These are phyloP conservation scores for Leccinum fibrillosum DNA, from an alignment of 768 basidiomycete genomes.

Conservation along the genomic window DNA sequence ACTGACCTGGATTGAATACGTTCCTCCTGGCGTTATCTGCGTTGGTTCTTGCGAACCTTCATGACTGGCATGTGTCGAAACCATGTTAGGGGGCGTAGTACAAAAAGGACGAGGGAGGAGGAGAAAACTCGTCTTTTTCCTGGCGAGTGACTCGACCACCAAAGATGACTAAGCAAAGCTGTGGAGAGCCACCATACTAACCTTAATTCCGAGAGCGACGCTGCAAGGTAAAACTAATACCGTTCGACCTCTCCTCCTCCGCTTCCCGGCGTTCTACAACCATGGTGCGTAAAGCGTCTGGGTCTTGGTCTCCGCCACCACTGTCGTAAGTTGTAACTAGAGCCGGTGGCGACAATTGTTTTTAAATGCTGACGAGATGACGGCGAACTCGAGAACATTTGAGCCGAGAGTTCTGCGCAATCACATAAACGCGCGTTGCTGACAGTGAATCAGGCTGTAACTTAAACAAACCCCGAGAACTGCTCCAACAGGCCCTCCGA, in stretches of 20 bases:
- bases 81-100: constrained; percentile 20
- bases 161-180: constrained; percentile 23
- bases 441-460: neutral
- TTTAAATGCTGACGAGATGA: neutral
- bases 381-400: neutral
- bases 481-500: too few species aligned
- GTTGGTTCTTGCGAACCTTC: constrained; percentile 48
- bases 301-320: neutral
- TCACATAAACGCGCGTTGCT: neutral
- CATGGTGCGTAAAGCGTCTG: constrained; percentile 5
- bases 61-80: constrained; percentile 31
- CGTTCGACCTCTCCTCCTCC: neutral
- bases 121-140: constrained; percentile 6
- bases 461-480: too few species aligned
- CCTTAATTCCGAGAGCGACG: neutral
- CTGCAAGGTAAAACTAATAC: neutral
- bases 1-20: constrained; percentile 71
- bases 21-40: constrained; percentile 68
- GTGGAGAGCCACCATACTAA: neutral
- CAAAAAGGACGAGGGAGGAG: neutral
- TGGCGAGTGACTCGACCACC: constrained; percentile 1
- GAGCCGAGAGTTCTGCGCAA: neutral
- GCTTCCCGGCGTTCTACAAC: neutral
- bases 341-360: neutral
- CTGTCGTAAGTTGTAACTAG: neutral